Percentiles rank a stretch among this genome's conserved stretches.
Evolutionary conservation across 495 filamentous ascomycete genomes (phyloP).

Genomic region (Penicillium bovifimosum): DNA sequence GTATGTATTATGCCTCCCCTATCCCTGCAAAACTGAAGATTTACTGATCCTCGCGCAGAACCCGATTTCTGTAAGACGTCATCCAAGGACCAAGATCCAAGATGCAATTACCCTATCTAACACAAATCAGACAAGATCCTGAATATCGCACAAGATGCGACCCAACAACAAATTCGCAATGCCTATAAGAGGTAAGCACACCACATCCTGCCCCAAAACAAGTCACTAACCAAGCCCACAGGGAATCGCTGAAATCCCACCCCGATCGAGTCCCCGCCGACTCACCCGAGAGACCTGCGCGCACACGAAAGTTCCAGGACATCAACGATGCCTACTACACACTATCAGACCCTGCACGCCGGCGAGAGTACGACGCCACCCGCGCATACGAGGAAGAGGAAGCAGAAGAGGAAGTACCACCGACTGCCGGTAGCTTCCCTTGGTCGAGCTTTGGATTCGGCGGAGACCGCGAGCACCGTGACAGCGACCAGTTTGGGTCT

Average conservation of each 20-base stretch:
- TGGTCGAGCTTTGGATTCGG: constrained; percentile 61
- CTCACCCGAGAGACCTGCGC: constrained; percentile 73
- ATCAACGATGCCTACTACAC: constrained; percentile 99
- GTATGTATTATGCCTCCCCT: constrained; percentile 9
- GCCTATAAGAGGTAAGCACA: constrained; percentile 80
- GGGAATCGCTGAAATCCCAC: constrained; percentile 89
- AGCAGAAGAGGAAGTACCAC: constrained; percentile 56
- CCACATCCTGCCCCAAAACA: neutral
- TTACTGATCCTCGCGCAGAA: constrained; percentile 9
- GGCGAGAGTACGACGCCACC: constrained; percentile 83
- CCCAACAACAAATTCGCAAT: constrained; percentile 79
- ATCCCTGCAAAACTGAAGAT: no score
- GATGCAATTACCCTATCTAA: neutral
- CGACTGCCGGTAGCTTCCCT: constrained; percentile 46
- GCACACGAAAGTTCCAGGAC: constrained; percentile 88
- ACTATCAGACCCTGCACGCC: constrained; percentile 70
- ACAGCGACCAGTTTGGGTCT: constrained; percentile 74
- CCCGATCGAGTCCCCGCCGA: constrained; percentile 84
- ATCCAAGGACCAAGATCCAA: neutral
- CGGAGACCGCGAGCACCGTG: constrained; percentile 45
- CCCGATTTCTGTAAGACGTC: constrained; percentile 23
- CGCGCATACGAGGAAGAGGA: constrained; percentile 53
- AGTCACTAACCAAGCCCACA: constrained; percentile 27
- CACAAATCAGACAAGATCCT: constrained; percentile 54
- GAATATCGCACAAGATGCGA: constrained; percentile 66